These are phyloP conservation scores for Taphrina betulina DNA, from an alignment of 1,139 yeast genomes.

Conservation along the genomic window DNA sequence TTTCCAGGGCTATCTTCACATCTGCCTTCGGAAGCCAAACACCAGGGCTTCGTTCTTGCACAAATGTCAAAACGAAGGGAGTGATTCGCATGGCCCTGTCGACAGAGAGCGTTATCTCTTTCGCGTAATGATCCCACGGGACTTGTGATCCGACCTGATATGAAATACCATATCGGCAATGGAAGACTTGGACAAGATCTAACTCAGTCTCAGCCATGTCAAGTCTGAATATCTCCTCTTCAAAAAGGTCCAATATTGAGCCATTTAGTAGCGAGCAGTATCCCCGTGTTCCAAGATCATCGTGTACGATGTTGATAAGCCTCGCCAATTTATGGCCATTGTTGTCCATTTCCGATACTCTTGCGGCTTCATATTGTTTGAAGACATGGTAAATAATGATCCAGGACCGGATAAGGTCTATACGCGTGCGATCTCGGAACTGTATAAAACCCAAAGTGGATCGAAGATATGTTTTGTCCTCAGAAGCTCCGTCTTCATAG, in stretches of 20 bases:
- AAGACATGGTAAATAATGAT: slow-evolving; percentile 44
- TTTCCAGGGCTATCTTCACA: slow-evolving; percentile 68
- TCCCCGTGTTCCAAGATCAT: slow-evolving; percentile 65
- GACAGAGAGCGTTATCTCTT: slow-evolving; percentile 48
- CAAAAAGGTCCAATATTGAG: slow-evolving; percentile 59
- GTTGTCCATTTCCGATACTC: slow-evolving; percentile 38
- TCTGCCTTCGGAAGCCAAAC: slow-evolving; percentile 57
- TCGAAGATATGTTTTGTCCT: slow-evolving; percentile 43
- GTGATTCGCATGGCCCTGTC: slow-evolving; percentile 60
- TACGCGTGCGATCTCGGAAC: slow-evolving; percentile 52
- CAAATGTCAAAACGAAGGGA: slow-evolving; percentile 60
- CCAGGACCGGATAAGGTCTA: slow-evolving; percentile 53
- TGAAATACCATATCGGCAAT: slow-evolving; percentile 72
- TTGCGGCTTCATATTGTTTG: slow-evolving; percentile 35
- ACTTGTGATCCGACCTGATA: slow-evolving; percentile 59
- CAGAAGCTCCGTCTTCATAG: slow-evolving; percentile 47
- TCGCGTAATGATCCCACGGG: slow-evolving; percentile 68
- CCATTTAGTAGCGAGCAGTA: slow-evolving; percentile 71
- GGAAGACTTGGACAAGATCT: slow-evolving; percentile 70
- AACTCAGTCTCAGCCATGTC: slow-evolving; percentile 52
- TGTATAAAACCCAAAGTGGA: slow-evolving; percentile 44
- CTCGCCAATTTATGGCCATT: slow-evolving; percentile 37
- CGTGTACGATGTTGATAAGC: slow-evolving; percentile 59
- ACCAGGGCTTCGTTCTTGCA: slow-evolving; percentile 60
- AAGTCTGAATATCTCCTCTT: slow-evolving; percentile 54